Evolutionary conservation across 192 early-diverging fungal species (phyloP).

Genomic region (Coemansia sp.): DNA sequence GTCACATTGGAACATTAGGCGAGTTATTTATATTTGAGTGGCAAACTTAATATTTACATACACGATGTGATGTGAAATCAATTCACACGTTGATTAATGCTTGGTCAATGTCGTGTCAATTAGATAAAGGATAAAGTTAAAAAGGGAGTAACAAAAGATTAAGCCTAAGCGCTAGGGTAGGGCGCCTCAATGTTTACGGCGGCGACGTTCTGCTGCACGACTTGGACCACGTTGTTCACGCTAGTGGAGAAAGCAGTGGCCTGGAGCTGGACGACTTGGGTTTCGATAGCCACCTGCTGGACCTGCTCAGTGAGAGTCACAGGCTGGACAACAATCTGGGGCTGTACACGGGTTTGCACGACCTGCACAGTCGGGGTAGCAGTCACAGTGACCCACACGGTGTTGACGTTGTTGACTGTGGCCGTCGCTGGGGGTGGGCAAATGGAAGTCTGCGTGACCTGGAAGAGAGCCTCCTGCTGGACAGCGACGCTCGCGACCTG

Average conservation of each 20-base stretch:
- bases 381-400: constrained; percentile 48
- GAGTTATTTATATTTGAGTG: neutral
- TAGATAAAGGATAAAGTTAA: neutral
- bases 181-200: constrained; percentile 2
- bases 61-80: neutral
- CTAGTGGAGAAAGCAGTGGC: constrained; percentile 42
- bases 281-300: constrained; percentile 39
- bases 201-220: constrained; percentile 50
- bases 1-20: neutral
- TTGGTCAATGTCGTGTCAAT: constrained; percentile 9
- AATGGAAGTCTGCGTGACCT: constrained; percentile 51
- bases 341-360: constrained; percentile 43
- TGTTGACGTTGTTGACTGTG: constrained; percentile 48
- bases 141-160: neutral
- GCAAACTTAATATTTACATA: neutral
- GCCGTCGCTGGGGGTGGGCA: constrained; percentile 46
- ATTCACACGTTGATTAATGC: neutral
- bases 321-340: constrained; percentile 50
- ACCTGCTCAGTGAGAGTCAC: constrained; percentile 53
- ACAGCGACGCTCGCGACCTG: constrained; percentile 46
- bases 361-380: constrained; percentile 52
- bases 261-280: constrained; percentile 46
- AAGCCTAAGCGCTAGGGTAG: neutral
- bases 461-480: constrained; percentile 41
- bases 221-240: constrained; percentile 51